Conservation (phyloP, 805 yeast species). For the Pichia cabralensis region DNA sequence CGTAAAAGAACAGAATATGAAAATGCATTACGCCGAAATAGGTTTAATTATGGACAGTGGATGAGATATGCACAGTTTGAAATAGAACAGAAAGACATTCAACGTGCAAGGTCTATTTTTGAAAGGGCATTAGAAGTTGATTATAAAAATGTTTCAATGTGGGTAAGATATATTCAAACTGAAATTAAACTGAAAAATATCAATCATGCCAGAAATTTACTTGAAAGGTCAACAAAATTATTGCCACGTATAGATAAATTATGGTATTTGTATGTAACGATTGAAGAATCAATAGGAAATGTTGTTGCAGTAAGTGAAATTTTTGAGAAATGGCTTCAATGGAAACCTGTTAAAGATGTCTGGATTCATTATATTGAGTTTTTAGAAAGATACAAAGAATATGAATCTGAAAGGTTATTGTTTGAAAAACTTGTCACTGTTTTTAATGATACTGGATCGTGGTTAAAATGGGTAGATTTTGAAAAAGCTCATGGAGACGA, state of each 20-base stretch:
- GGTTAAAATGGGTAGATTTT: conserved; percentile 70
- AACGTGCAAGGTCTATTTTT: conserved; percentile 75
- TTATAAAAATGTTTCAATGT: conserved; percentile 59
- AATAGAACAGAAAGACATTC: conserved; percentile 63
- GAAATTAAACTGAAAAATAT: conserved; percentile 66
- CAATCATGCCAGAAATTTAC: conserved; percentile 80
- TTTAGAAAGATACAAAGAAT: conserved; percentile 51
- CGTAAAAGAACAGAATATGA: conserved; percentile 77
- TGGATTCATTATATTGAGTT: conserved; percentile 71
- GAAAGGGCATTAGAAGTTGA: conserved; percentile 81
- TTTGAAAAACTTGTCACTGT: conserved; percentile 46
- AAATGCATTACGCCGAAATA: conserved; percentile 74
- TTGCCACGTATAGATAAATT: conserved; percentile 76
- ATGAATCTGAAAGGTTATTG: conserved; percentile 46
- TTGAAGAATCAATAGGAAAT: conserved; percentile 72
- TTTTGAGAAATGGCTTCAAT: conserved; percentile 70
- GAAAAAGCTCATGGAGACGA: conserved; percentile 44
- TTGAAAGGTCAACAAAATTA: conserved; percentile 65
- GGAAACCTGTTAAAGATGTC: conserved; percentile 58
- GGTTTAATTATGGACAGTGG: conserved; percentile 83
- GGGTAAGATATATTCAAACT: conserved; percentile 75
- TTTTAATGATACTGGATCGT: conserved; percentile 44
- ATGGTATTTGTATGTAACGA: conserved; percentile 75
- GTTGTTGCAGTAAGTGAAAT: conserved; percentile 49
- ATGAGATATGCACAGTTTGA: conserved; percentile 87